Base-by-base conservation (phyloP, 176 grass and related monocot genomes). In the Paspalum vaginatum region DNA sequence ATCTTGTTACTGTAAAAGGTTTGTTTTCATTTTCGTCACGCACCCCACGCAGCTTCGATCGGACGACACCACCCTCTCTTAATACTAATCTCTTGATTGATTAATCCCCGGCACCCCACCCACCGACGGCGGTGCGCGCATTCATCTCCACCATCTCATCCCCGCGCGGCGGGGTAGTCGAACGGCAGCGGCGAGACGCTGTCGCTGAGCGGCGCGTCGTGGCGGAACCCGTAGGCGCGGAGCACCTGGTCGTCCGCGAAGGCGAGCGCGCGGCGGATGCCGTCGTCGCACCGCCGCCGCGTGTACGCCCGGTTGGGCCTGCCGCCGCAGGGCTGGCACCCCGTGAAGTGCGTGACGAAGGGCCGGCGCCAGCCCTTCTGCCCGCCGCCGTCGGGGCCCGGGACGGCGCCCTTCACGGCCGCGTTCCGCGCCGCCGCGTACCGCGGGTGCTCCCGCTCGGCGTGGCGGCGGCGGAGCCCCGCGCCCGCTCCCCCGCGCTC, bases 181-280 rank as follows among this genome's bases (percentile, higher is more conserved):
- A 93, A 97, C 25, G 90, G 93, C 55, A 97, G 51, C 58, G 94
- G 87, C 32, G 46, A 15, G 11, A 97, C 89, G 40, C 74, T 74
- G 48, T 68, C 81, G 54, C 68, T 86, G 61, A 80, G 64, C n/a
- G 75, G 84, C 8, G 42, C 69, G 20, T 24, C 82, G 80, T 94
- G 94, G 0, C 82, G 56, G 87, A 91, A 94, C 2, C 91, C 94
- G 73, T 97, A 97, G 2, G 51, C 27, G 37, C 89, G 94, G 69
- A 94, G 71, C 55, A 97, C 91, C 84, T 97, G 94, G 81, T 97
- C 89, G 84, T 97, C 94, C 0, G 91, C 94, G 78, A 94, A 91
- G 63, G 75, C 79, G 52, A 97, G 84, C 43, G 94, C 94, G 82
- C 84, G 83, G 38, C 82, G 84, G 79, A 97, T 94, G 61, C 91